phyloP scores from a whole-genome alignment of 2,329 filamentous ascomycete species.

The Ophiostoma triangulosporum region DNA sequence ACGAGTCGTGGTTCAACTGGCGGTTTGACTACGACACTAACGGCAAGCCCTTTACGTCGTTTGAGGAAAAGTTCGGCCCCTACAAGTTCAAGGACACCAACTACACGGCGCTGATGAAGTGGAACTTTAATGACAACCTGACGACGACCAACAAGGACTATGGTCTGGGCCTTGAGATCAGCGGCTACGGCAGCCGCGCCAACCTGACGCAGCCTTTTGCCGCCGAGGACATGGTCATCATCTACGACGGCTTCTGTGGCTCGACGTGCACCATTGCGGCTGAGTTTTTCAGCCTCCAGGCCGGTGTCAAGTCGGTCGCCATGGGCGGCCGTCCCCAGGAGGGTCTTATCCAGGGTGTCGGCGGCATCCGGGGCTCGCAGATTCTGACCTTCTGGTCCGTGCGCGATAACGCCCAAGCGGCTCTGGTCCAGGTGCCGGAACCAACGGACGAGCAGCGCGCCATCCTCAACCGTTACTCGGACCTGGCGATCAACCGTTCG shows the following conservation, averaged over 20 bases:
- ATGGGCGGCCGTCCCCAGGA: conserved; percentile 46
- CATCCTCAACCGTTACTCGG: conserved; percentile 6
- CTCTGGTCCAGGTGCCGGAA: conserved; percentile 4
- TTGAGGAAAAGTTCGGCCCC: conserved; percentile 30
- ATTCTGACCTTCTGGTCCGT: conserved; percentile 2
- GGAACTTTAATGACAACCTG: conserved; percentile 33
- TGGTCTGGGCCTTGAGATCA: conserved; percentile 29
- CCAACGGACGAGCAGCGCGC: conserved; percentile 7
- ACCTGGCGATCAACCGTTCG: conserved; percentile 8
- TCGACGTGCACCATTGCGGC: conserved; percentile 21
- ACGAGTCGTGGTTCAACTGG: conserved; percentile 29
- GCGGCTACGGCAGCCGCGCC: conserved; percentile 33
- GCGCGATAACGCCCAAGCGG: conserved; percentile 13
- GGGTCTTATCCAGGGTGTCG: conserved; percentile 45
- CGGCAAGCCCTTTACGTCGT: conserved; percentile 35
- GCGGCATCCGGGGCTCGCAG: conserved; percentile 47
- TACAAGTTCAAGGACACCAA: conserved; percentile 32
- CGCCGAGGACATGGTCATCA: conserved; percentile 42
- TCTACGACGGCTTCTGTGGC: conserved; percentile 28
- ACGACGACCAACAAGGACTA: conserved; percentile 26
- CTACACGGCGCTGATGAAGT: conserved; percentile 39
- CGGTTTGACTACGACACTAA: conserved; percentile 36
- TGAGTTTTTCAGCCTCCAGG: conserved; percentile 19
- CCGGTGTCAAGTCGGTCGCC: conserved; percentile 41
- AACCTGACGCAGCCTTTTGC: conserved; percentile 40